A percentile compares a stretch with the other conserved stretches of the same genome.
These are phyloP conservation scores for Avena eriantha DNA, from an alignment of 176 grass and related monocot species.

Conservation along the genomic window DNA sequence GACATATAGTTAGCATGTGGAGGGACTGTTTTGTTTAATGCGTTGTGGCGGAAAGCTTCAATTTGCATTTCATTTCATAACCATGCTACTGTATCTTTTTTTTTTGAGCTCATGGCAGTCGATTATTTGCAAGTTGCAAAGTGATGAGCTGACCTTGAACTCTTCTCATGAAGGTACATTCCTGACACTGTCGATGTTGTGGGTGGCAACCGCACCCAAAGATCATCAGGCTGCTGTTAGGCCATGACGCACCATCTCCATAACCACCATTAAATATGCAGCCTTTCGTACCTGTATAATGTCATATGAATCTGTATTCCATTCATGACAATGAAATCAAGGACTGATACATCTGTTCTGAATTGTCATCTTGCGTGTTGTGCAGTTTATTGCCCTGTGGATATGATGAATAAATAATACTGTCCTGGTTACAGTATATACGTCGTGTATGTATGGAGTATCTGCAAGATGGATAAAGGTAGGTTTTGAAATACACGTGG, in stretches of 20 bases:
- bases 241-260: neutral
- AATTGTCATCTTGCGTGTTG: slow-evolving; percentile 9
- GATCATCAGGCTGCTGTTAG: slow-evolving; percentile 77
- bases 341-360: slow-evolving; percentile 20
- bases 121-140: neutral
- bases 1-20: neutral
- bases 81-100: neutral
- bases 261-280: slow-evolving; percentile 29
- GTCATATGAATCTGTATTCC: slow-evolving; percentile 36
- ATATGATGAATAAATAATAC: slow-evolving; percentile 30
- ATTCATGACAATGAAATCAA: slow-evolving; percentile 43
- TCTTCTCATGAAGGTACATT: slow-evolving; percentile 57
- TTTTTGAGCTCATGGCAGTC: too few relatives aligned
- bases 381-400: slow-evolving; percentile 27
- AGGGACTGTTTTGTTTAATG: slow-evolving; percentile 11
- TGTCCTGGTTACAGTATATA: neutral
- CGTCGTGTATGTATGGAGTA: neutral
- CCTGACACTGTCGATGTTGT: slow-evolving; percentile 78
- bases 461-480: neutral
- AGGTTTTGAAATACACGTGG: slow-evolving; percentile 2
- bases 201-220: slow-evolving; percentile 53
- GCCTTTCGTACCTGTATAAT: neutral
- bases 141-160: slow-evolving; percentile 28
- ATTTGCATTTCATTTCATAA: slow-evolving; percentile 21
- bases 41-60: slow-evolving; percentile 6